Conservation (phyloP, 805 yeast species). For the Starmerella stigmatis region DNA sequence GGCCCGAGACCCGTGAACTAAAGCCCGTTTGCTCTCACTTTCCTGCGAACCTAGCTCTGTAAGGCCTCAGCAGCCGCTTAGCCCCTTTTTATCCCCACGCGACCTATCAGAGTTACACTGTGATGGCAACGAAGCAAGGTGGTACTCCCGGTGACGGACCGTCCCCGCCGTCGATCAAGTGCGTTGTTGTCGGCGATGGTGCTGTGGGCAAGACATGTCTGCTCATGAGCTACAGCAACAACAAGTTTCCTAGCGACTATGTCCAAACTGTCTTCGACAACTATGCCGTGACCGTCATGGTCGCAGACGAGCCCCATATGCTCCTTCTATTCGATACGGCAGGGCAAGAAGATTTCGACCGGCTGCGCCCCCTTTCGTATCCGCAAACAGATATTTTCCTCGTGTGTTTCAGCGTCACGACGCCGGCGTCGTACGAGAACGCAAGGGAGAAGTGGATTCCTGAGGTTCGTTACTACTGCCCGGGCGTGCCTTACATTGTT, state of each 20-base stretch:
- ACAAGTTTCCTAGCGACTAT: slow-evolving; percentile 94
- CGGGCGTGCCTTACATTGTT: slow-evolving; percentile 94
- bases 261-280: slow-evolving; percentile 98
- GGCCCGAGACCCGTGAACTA: background rate
- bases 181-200: slow-evolving; percentile 99
- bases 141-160: slow-evolving; percentile 14
- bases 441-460: slow-evolving; percentile 99
- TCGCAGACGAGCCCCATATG: slow-evolving; percentile 96
- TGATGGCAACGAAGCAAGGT: slow-evolving; percentile 17
- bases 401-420: slow-evolving; percentile 91
- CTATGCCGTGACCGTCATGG: slow-evolving; percentile 38
- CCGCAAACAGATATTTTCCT: slow-evolving; percentile 96
- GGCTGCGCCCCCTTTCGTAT: slow-evolving; percentile 89
- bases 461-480: slow-evolving; percentile 94
- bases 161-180: slow-evolving; percentile 42
- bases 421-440: slow-evolving; percentile 95
- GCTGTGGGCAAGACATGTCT: slow-evolving; percentile 97
- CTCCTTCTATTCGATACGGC: slow-evolving; percentile 97
- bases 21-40: background rate
- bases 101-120: background rate
- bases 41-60: background rate
- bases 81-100: background rate
- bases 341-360: slow-evolving; percentile 98
- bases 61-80: background rate
- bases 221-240: slow-evolving; percentile 88